Percentiles rank a stretch among this genome's conserved stretches.
phyloP scores from a whole-genome alignment of 805 yeast genomes.

The Phaffomyces thermotolerans region DNA sequence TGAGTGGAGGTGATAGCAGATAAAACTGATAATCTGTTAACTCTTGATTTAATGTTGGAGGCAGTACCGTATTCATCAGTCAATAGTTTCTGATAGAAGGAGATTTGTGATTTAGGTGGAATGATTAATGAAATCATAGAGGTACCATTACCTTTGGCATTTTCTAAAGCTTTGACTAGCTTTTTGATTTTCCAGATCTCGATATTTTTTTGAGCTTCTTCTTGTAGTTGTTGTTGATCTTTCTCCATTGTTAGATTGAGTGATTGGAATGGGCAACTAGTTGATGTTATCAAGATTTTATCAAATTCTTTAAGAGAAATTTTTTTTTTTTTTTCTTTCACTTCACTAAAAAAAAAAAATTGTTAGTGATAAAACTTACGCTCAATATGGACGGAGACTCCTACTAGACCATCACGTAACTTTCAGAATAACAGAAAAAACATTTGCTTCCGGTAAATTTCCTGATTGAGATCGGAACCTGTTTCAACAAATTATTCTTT shows the following conservation, averaged over 20 bases:
- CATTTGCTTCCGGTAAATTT: not conserved
- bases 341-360: not conserved
- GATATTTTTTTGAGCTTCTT: constrained; percentile 90
- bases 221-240: constrained; percentile 23
- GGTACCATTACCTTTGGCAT: constrained; percentile 97
- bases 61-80: constrained; percentile 99
- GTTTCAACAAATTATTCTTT: too few species aligned
- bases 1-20: constrained; percentile 98
- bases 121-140: constrained; percentile 96
- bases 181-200: constrained; percentile 99
- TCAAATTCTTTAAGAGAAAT: not conserved
- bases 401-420: not conserved
- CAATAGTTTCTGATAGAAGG: constrained; percentile 81
- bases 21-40: constrained; percentile 88
- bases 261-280: too few species aligned
- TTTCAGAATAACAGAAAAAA: constrained; percentile 2
- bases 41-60: constrained; percentile 95
- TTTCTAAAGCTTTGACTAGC: constrained; percentile 77
- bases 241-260: not conserved
- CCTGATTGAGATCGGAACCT: not conserved
- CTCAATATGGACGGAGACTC: not conserved
- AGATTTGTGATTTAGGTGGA: constrained; percentile 92
- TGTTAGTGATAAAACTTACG: constrained; percentile 8
- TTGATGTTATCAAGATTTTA: too few species aligned
- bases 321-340: constrained; percentile 2